A percentile compares a stretch with the other conserved stretches of the same genome.
phyloP scores from a whole-genome alignment of 1,284 basidiomycete genomes.

The Ceratorhiza oryzae-sativae region DNA sequence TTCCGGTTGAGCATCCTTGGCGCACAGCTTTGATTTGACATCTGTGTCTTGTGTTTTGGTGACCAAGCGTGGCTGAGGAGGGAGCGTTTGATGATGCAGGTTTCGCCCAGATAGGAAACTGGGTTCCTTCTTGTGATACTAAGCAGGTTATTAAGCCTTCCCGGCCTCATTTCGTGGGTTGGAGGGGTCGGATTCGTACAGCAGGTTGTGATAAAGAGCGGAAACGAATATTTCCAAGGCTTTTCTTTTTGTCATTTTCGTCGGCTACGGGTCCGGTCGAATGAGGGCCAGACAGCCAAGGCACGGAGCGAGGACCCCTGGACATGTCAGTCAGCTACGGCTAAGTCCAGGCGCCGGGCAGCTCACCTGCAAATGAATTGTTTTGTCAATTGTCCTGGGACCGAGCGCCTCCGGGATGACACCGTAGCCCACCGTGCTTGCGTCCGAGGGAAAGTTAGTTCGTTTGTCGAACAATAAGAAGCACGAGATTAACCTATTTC shows the following conservation, averaged over 20 bases:
- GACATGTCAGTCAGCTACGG: constrained; percentile 2
- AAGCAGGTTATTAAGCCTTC: not conserved
- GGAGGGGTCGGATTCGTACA: not conserved
- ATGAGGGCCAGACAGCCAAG: constrained; percentile 4
- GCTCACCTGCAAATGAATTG: not conserved
- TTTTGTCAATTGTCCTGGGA: not conserved
- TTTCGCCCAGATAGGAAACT: constrained; percentile 8
- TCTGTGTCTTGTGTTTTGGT: not conserved
- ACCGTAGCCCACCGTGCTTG: not conserved
- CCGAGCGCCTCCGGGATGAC: not conserved
- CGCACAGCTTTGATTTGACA: constrained; percentile 14
- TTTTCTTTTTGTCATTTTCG: not conserved
- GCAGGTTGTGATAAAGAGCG: not conserved
- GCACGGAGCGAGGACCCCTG: not conserved
- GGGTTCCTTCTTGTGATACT: not conserved
- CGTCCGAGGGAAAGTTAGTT: not conserved
- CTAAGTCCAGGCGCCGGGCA: not conserved
- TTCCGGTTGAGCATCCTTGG: not conserved
- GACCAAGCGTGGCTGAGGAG: not conserved
- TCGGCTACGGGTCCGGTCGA: not conserved
- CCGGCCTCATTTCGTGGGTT: not conserved
- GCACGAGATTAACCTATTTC: constrained; percentile 6
- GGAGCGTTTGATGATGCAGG: not conserved
- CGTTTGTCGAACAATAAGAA: constrained; percentile 8
- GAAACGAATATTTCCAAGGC: not conserved